Evolutionary conservation across 495 filamentous ascomycete species (phyloP), one percentile per base, ranked within the genome.

Genomic region (Xylaria venustula): DNA sequence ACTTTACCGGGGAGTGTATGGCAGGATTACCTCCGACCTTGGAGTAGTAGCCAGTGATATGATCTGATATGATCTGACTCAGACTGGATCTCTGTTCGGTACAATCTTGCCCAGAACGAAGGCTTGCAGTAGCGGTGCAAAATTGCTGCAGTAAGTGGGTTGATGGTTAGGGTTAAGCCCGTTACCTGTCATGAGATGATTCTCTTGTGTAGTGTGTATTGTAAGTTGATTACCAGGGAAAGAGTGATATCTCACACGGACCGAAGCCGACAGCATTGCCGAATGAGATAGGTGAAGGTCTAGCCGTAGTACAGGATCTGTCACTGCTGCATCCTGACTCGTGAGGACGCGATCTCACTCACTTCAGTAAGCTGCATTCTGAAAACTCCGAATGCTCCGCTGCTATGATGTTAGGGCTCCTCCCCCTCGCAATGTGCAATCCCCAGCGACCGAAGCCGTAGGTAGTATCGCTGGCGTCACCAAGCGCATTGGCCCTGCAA

Each of bases 401-500:
- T 58, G 11, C 20, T 19, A 37, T 9, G 40, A 34, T 45, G n/a
- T 15, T 11, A 55, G 37, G 25, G 41, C 25, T 30, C 30, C 30
- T 5, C 30, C 30, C 11, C 2, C 15, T 36, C 12, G 37, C 22
- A 15, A 17, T 17, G 15, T 32, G 19, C n/a, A 17, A 5, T 32
- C 40, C 54, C 37, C 19, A 28, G 19, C 36, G 44, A 58, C 44
- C n/a, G 42, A 17, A 22, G 45, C 46, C 26, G 7, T 40, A 40
- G 6, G 14, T 40, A 15, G 37, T 40, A 40, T 40, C 19, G 14
- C 25, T 55, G 51, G 34, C 51, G 34, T 23, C 28, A 28, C n/a
- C 37, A 23, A 40, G 54, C 30, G 34, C 23, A 51, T 8, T 42
- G 26, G 48, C 36, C 57, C 47, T 60, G 57, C 19, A 60, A 52